These are phyloP conservation scores for Hyparrhenia diplandra DNA, from an alignment of 176 grass and related monocot species.

Conservation along the genomic window DNA sequence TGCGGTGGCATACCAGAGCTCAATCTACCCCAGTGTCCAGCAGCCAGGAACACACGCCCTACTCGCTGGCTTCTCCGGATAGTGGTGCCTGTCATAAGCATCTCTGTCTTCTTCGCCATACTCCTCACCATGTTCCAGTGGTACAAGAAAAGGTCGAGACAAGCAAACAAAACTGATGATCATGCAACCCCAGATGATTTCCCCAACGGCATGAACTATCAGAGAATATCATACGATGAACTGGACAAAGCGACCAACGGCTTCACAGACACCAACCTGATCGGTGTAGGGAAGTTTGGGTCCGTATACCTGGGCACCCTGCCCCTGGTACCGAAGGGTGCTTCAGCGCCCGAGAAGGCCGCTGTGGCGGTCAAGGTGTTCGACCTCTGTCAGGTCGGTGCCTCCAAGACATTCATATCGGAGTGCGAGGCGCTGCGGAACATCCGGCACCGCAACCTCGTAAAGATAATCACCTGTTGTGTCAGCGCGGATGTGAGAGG, in stretches of 20 bases:
- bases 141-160: neutral
- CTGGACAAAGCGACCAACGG: slow-evolving; percentile 21
- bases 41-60: neutral
- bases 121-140: neutral
- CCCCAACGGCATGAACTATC: neutral
- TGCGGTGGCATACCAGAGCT: slow-evolving; percentile 18
- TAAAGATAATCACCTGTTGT: slow-evolving; percentile 41
- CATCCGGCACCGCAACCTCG: slow-evolving; percentile 43
- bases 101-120: neutral
- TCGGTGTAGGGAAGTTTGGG: slow-evolving; percentile 42
- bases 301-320: slow-evolving; percentile 41
- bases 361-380: slow-evolving; percentile 39
- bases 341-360: neutral
- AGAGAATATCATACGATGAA: slow-evolving; percentile 24
- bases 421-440: slow-evolving; percentile 47
- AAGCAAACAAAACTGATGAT: neutral
- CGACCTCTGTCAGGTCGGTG: slow-evolving; percentile 31
- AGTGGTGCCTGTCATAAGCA: neutral
- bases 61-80: neutral
- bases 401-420: slow-evolving; percentile 31
- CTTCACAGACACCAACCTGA: slow-evolving; percentile 23
- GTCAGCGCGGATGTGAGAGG: slow-evolving; percentile 13
- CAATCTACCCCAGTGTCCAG: neutral
- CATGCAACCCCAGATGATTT: neutral
- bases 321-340: neutral